Evolutionary conservation across 371 early-diverging fungal genomes (phyloP), one percentile per base, ranked within the genome.

Genomic region (Catenaria anguillulae): DNA sequence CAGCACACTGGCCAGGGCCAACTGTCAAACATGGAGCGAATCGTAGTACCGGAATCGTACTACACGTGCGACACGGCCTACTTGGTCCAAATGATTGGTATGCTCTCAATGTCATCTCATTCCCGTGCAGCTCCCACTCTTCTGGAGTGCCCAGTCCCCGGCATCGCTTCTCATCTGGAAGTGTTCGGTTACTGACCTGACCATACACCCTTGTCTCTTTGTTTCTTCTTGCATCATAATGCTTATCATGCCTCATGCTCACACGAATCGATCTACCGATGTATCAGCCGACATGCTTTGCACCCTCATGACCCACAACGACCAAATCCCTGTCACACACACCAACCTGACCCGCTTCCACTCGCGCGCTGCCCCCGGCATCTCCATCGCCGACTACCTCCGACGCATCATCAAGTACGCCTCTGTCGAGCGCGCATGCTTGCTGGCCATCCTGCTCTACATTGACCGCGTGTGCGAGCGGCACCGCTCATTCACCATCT

Each of bases 281-380:
- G n/a, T n/a, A n/a, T 35, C 70, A 83, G 90, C 84, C 67, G 85
- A 86, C 68, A 86, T 89, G 84, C 74, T 90, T 26, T 70, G 77
- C 24, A 80, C 83, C 56, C 75, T 88, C 31, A 84, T 87, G 54
- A 69, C 77, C 42, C 84, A 86, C 62, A 97, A 97, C 71, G 96
- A 97, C 74, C 81, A 81, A 60, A 89, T 93, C 60, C 88, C 88
- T 31, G 69, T 86, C 58, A 86, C 86, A 17, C 76, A 82, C 24
- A 74, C 83, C 62, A 88, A 83, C 62, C 73, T 95, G n/a, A 93
- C 98, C 6, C 85, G 97, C 35, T 97, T 97, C 65, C 98, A 97
- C 68, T 95, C 95, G 33, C 82, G 96, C 56, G 87, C 89, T 31
- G 83, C 92, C 24, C 96, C 98, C n/a, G 80, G 78, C 64, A 93